Conservation (phyloP, 139 green algal genomes). For the Coelastrella sp. region DNA sequence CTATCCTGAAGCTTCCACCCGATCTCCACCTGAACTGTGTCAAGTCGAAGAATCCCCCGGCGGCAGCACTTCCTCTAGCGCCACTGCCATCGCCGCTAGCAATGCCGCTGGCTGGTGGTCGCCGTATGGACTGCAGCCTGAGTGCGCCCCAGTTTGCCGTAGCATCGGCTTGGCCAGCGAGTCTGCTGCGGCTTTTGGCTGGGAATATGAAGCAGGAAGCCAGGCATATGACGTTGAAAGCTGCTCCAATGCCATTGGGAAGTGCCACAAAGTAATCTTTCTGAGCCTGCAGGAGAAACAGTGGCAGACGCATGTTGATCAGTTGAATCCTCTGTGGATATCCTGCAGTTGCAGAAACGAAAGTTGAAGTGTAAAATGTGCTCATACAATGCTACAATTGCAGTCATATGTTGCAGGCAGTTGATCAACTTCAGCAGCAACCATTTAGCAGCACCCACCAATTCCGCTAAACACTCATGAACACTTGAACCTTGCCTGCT, state of each 20-base stretch:
- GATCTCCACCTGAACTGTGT: conserved; percentile 35
- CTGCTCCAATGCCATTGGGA: conserved; percentile 43
- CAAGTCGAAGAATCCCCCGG: conserved; percentile 36
- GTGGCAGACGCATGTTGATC: neutral
- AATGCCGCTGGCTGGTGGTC: neutral
- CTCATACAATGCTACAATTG: neutral
- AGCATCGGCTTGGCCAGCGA: neutral
- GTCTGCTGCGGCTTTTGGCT: conserved; percentile 8
- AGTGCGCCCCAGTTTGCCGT: conserved; percentile 24
- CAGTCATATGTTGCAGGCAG: neutral
- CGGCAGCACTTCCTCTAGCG: neutral
- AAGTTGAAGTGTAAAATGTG: neutral
- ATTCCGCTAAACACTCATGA: neutral
- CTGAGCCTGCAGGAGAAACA: neutral
- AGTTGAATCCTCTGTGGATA: neutral
- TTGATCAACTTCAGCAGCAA: no score
- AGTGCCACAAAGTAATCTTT: conserved; percentile 46
- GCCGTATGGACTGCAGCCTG: conserved; percentile 13
- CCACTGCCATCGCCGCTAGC: neutral
- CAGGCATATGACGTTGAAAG: conserved; percentile 41
- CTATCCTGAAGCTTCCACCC: neutral
- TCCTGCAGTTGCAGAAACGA: neutral
- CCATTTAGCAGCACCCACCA: neutral
- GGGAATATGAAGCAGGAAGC: conserved; percentile 44
- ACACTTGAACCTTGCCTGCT: neutral